These are phyloP conservation scores for Pythium monospermum DNA, from an alignment of 352 stramenopile species.

Conservation along the genomic window DNA sequence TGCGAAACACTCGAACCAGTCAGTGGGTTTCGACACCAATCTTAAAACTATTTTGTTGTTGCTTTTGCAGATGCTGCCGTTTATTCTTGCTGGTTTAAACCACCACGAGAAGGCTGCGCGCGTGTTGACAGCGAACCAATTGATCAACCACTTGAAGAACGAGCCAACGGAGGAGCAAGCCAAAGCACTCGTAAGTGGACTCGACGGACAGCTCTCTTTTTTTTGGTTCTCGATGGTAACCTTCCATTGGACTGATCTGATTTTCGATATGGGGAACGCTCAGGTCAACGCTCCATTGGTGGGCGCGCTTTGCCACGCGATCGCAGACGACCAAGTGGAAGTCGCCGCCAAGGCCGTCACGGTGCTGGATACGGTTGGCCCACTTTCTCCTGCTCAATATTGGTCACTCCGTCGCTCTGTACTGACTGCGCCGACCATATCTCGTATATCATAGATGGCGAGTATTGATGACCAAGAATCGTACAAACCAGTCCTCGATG, in stretches of 20 bases:
- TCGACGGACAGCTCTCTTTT: too few relatives aligned
- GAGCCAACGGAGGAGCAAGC: constrained; percentile 48
- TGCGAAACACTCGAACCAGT: too few relatives aligned
- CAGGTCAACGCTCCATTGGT: constrained; percentile 48
- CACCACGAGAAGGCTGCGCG: constrained; percentile 58
- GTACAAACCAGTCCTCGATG: constrained; percentile 48
- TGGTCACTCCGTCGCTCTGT: not conserved
- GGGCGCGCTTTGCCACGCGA: constrained; percentile 44
- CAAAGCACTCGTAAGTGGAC: constrained; percentile 41
- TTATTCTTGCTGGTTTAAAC: constrained; percentile 58
- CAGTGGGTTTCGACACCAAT: too few relatives aligned
- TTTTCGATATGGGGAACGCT: constrained; percentile 1
- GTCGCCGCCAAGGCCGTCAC: constrained; percentile 55
- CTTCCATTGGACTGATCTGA: not conserved
- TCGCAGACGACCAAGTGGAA: constrained; percentile 70
- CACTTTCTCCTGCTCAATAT: not conserved
- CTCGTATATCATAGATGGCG: constrained; percentile 29
- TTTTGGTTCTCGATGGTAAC: too few relatives aligned
- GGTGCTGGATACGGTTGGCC: constrained; percentile 51
- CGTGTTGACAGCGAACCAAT: constrained; percentile 64
- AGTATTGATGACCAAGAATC: constrained; percentile 30
- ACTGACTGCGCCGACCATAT: not conserved
- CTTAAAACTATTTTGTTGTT: too few relatives aligned
- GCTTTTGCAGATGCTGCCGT: constrained; percentile 61
- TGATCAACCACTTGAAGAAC: constrained; percentile 56